Percentiles rank a stretch among this genome's conserved stretches.
Evolutionary conservation across 1,284 basidiomycete genomes (phyloP).

Genomic region (Papiliotrema fonsecae): DNA sequence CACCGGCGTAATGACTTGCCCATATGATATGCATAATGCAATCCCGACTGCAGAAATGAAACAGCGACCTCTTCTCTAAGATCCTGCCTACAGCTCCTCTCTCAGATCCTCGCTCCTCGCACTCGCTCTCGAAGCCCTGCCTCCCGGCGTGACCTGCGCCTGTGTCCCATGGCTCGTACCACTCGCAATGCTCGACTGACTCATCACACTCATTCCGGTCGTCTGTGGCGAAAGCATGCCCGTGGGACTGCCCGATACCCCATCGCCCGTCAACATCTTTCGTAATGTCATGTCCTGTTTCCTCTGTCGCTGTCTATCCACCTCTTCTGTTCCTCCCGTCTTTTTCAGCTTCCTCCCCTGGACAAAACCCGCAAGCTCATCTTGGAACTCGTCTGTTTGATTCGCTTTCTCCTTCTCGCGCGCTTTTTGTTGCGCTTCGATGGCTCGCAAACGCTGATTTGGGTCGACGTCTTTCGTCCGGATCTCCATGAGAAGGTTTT

Average conservation of each 20-base stretch:
- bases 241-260: neutral
- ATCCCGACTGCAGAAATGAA: too few relatives aligned
- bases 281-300: conserved; percentile 76
- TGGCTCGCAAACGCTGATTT: conserved; percentile 75
- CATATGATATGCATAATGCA: too few relatives aligned
- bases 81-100: neutral
- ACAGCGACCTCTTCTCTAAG: too few relatives aligned
- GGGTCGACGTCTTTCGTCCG: conserved; percentile 75
- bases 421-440: conserved; percentile 74
- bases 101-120: neutral
- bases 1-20: too few relatives aligned
- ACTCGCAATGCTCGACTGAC: conserved; percentile 1
- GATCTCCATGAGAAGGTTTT: conserved; percentile 72
- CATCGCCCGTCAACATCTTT: conserved; percentile 64
- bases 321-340: conserved; percentile 91
- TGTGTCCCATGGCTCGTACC: neutral
- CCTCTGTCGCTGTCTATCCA: conserved; percentile 74
- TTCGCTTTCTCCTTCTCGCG: conserved; percentile 69
- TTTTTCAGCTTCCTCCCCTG: conserved; percentile 76
- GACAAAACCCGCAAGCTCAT: conserved; percentile 78
- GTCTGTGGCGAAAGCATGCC: conserved; percentile 21
- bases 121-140: neutral
- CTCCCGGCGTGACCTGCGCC: neutral
- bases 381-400: conserved; percentile 60
- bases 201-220: conserved; percentile 18